Evolutionary conservation across 345 rosid genomes (phyloP).

Genomic region (Angophora floribunda): DNA sequence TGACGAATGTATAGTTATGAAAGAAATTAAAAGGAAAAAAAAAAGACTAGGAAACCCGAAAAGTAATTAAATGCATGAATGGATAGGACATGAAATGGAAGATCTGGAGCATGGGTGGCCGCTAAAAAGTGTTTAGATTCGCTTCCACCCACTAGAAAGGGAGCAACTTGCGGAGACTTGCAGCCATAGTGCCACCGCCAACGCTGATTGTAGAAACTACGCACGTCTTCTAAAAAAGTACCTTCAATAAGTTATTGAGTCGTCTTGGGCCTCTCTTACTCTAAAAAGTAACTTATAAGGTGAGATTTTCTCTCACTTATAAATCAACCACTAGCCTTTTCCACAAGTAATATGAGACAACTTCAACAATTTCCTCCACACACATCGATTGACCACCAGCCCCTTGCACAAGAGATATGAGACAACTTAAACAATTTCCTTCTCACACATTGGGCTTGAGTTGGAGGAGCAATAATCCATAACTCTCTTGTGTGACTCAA

Average conservation of each 20-base stretch:
- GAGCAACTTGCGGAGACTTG: background rate
- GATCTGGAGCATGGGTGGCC: background rate
- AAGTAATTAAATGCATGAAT: background rate
- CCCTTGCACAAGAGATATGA: too few relatives aligned
- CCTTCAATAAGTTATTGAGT: background rate
- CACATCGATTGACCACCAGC: too few relatives aligned
- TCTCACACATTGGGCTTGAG: too few relatives aligned
- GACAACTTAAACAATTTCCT: too few relatives aligned
- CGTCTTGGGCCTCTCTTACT: too few relatives aligned
- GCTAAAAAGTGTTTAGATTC: background rate
- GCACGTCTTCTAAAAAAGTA: background rate
- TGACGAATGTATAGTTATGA: background rate
- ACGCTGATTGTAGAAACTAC: background rate
- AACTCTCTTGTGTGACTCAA: too few relatives aligned
- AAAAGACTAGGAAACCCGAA: background rate
- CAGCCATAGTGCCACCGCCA: background rate
- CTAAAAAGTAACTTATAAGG: too few relatives aligned
- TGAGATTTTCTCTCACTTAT: too few relatives aligned
- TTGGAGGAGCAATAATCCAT: too few relatives aligned
- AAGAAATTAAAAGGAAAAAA: background rate
- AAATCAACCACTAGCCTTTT: too few relatives aligned
- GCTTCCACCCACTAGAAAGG: background rate
- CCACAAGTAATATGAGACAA: too few relatives aligned
- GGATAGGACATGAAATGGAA: background rate
- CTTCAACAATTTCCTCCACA: too few relatives aligned